Evolutionary conservation across 169 alveolate genomes (phyloP).

Genomic region (Plasmodium vivax): DNA sequence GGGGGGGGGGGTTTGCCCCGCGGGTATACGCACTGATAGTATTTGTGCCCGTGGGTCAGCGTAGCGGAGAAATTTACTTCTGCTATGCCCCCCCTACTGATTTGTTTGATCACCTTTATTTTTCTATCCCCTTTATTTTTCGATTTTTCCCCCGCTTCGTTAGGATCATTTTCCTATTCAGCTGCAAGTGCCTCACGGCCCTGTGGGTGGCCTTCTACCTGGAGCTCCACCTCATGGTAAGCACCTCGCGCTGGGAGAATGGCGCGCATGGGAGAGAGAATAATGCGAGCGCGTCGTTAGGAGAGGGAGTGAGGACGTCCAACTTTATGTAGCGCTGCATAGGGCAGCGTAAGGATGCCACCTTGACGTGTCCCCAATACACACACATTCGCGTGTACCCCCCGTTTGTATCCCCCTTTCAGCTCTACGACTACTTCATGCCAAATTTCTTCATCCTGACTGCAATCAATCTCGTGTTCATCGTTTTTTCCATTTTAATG

Average conservation of each 20-base stretch:
- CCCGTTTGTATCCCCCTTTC: constrained; percentile 16
- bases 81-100: neutral
- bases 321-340: neutral
- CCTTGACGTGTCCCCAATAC: neutral
- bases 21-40: neutral
- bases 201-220: constrained; percentile 33
- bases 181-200: constrained; percentile 13
- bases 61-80: neutral
- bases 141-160: neutral
- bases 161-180: constrained; percentile 21
- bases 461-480: neutral
- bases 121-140: neutral
- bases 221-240: constrained; percentile 38
- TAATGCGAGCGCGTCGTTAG: neutral
- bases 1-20: neutral
- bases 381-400: neutral
- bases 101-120: neutral
- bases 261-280: neutral
- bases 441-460: constrained; percentile 31
- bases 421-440: constrained; percentile 50
- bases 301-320: neutral
- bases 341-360: no score
- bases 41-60: neutral
- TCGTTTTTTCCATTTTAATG: neutral
- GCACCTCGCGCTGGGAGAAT: neutral